phyloP scores from a whole-genome alignment of 495 filamentous ascomycete species.

The Neurospora sp. region DNA sequence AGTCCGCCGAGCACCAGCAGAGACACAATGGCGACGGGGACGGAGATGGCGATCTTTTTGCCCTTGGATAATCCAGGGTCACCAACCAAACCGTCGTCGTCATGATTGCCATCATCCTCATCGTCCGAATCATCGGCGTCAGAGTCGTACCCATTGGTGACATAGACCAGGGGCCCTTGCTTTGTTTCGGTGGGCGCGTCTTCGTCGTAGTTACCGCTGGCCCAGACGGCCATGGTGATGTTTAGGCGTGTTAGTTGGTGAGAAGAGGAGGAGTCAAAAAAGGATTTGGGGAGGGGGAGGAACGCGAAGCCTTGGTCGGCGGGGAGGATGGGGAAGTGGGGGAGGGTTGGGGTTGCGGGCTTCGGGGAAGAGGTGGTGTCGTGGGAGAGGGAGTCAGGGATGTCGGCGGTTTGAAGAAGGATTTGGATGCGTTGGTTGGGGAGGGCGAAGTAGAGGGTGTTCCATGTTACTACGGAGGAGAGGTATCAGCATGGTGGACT shows the following conservation, averaged over 20 bases:
- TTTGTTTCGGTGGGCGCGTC: background rate
- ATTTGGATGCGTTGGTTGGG: background rate
- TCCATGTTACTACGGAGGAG: slow-evolving; percentile 27
- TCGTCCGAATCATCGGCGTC: background rate
- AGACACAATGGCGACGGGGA: slow-evolving; percentile 15
- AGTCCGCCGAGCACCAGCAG: background rate
- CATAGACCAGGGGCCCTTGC: background rate
- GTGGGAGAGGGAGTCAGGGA: background rate
- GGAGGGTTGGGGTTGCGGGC: slow-evolving; percentile 15
- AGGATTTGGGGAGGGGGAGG: slow-evolving; percentile 3
- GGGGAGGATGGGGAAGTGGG: slow-evolving; percentile 10
- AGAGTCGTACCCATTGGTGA: background rate
- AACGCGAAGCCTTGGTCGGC: background rate
- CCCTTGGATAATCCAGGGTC: background rate
- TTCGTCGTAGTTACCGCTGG: background rate
- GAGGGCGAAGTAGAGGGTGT: slow-evolving; percentile 8
- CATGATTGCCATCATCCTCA: background rate
- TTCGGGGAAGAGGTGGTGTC: slow-evolving; percentile 4
- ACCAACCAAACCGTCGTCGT: background rate
- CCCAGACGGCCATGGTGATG: background rate
- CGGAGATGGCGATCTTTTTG: slow-evolving; percentile 8
- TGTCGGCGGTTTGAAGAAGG: slow-evolving; percentile 4
- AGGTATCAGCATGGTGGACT: background rate
- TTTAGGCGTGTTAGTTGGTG: background rate
- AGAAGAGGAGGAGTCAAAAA: slow-evolving; percentile 5